A percentile compares a stretch with the other conserved stretches of the same genome.
Evolutionary conservation across 768 basidiomycete species (phyloP).

Genomic region (Chlorophyllum brunneum): DNA sequence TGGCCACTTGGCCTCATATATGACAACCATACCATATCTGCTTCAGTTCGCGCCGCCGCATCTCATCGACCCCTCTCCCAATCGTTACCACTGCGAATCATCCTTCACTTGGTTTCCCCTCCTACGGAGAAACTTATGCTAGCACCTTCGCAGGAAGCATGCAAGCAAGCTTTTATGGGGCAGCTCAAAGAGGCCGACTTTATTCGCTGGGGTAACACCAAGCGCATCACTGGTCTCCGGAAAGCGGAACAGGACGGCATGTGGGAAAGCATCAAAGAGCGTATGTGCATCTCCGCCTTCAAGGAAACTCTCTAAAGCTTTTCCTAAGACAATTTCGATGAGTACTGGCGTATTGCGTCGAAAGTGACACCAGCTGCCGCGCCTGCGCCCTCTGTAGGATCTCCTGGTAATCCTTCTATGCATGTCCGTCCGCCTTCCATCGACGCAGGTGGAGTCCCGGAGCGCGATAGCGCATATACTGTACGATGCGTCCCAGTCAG

Average conservation of each 20-base stretch:
- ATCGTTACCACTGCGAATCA: slow-evolving; percentile 66
- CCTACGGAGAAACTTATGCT: slow-evolving; percentile 84
- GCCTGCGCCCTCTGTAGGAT: slow-evolving; percentile 53
- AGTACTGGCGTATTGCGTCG: slow-evolving; percentile 91
- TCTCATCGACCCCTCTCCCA: slow-evolving; percentile 28
- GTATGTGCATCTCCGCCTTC: slow-evolving; percentile 46
- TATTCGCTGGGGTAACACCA: slow-evolving; percentile 93
- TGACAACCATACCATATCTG: slow-evolving; percentile 72
- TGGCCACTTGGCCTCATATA: slow-evolving; percentile 97
- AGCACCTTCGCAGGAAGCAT: slow-evolving; percentile 76
- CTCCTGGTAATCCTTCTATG: slow-evolving; percentile 56
- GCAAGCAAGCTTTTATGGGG: slow-evolving; percentile 93
- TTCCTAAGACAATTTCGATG: slow-evolving; percentile 85
- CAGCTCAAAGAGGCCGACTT: slow-evolving; percentile 97
- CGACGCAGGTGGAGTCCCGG: slow-evolving; percentile 48
- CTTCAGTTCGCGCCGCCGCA: slow-evolving; percentile 49
- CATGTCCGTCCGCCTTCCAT: slow-evolving; percentile 64
- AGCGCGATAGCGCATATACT: slow-evolving; percentile 82
- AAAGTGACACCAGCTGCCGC: slow-evolving; percentile 88
- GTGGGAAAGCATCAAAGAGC: slow-evolving; percentile 95
- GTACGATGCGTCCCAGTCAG: slow-evolving; percentile 87
- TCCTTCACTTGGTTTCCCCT: slow-evolving; percentile 84
- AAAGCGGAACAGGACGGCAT: slow-evolving; percentile 93
- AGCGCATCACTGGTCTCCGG: slow-evolving; percentile 85
- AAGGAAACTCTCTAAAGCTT: slow-evolving; percentile 5